Evolutionary conservation across 352 stramenopile species (phyloP).

Genomic region (Discostella stelligera): DNA sequence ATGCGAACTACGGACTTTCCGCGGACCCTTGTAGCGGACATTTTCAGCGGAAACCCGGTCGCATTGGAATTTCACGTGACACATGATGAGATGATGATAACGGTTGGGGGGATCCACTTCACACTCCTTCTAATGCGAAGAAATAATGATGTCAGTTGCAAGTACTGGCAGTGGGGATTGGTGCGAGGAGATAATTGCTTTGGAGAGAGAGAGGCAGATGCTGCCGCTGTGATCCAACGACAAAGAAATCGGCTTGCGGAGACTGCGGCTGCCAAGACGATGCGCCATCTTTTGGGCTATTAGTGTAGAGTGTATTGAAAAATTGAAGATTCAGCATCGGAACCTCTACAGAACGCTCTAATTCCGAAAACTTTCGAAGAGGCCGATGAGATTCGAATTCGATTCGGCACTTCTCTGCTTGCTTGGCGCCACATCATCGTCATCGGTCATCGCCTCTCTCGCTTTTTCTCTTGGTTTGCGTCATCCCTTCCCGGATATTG

Average conservation of each 20-base stretch:
- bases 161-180: neutral
- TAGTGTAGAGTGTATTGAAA: neutral
- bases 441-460: no score
- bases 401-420: no score
- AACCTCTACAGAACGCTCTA: no score
- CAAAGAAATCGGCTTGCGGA: no score
- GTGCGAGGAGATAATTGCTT: neutral
- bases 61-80: neutral
- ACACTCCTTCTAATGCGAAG: neutral
- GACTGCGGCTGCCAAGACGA: neutral
- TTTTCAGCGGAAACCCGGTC: neutral
- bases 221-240: neutral
- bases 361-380: no score
- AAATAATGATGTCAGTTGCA: neutral
- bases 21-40: neutral
- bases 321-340: neutral
- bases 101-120: no score
- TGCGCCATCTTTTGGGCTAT: neutral
- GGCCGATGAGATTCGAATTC: no score
- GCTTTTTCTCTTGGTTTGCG: no score
- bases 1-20: neutral
- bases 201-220: neutral
- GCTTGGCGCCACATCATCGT: no score
- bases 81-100: conserved; percentile 5
- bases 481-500: no score